These are phyloP conservation scores for Pythium aristosporum DNA, from an alignment of 352 stramenopile genomes.

Conservation along the genomic window DNA sequence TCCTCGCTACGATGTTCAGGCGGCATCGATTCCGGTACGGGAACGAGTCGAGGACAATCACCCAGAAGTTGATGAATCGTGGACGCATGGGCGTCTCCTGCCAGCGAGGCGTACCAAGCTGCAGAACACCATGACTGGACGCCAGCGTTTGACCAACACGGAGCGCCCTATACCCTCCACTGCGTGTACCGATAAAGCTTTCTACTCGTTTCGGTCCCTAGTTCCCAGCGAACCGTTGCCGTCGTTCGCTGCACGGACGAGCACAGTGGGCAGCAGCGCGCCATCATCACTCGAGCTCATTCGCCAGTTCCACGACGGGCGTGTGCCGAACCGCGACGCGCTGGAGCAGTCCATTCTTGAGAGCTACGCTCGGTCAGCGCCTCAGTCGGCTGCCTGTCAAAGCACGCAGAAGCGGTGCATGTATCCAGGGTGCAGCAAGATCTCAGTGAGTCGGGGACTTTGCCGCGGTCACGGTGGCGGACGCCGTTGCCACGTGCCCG, in stretches of 20 bases:
- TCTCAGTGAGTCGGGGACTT: slow-evolving; percentile 60
- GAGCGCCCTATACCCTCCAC: too few relatives aligned
- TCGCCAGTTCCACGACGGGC: not conserved
- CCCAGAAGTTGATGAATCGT: not conserved
- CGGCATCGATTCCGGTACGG: not conserved
- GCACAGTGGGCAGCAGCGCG: not conserved
- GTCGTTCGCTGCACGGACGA: not conserved
- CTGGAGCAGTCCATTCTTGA: slow-evolving; percentile 30
- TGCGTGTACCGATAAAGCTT: not conserved
- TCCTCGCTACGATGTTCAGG: not conserved
- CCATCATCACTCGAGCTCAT: slow-evolving; percentile 15
- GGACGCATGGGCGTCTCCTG: not conserved
- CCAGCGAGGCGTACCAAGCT: not conserved
- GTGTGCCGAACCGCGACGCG: not conserved
- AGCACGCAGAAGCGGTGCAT: slow-evolving; percentile 64
- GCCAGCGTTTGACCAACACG: not conserved
- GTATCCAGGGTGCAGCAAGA: slow-evolving; percentile 57
- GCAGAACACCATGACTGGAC: not conserved
- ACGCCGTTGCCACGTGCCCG: slow-evolving; percentile 55
- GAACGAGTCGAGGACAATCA: not conserved
- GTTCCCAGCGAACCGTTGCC: not conserved
- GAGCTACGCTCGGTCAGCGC: slow-evolving; percentile 38
- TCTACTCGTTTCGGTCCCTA: not conserved
- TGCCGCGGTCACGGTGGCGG: slow-evolving; percentile 69
- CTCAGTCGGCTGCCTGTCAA: slow-evolving; percentile 50